Percentiles rank a stretch among this genome's conserved stretches.
Conservation (phyloP, 257 asterid species). For the Ophiorrhiza pumila region DNA sequence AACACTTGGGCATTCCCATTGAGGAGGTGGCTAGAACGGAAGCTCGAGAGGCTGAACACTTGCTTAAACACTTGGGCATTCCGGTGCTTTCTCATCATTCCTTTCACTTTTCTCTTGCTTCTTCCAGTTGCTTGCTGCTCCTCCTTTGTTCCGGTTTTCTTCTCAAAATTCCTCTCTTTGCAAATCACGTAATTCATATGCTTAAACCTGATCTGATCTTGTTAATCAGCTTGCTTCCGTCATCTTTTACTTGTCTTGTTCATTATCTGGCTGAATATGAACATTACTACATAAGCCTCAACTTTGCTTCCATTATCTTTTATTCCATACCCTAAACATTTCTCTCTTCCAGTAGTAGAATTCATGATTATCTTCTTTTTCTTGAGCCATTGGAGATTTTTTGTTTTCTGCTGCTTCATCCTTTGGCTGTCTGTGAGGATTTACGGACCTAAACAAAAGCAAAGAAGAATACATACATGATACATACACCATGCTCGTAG, state of each 20-base stretch:
- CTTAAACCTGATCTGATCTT: background rate
- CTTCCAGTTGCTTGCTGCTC: too few relatives aligned
- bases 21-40: constrained; percentile 72
- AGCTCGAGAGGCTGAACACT: constrained; percentile 65
- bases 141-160: background rate
- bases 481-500: too few relatives aligned
- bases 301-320: too few relatives aligned
- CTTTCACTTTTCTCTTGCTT: too few relatives aligned
- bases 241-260: background rate
- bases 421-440: too few relatives aligned
- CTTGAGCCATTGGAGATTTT: too few relatives aligned
- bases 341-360: background rate
- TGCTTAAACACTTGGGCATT: constrained; percentile 66
- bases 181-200: too few relatives aligned
- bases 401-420: too few relatives aligned
- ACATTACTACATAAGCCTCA: background rate
- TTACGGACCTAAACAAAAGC: too few relatives aligned
- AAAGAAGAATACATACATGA: too few relatives aligned
- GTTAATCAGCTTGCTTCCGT: background rate
- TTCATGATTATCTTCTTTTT: background rate
- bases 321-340: too few relatives aligned
- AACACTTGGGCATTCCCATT: constrained; percentile 45
- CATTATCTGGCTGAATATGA: background rate
- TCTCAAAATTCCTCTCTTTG: background rate
- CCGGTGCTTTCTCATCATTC: constrained; percentile 32